Percentiles rank a stretch among this genome's conserved stretches.
Evolutionary conservation across 768 basidiomycete species (phyloP).

Genomic region (Gymnopilus junonius): DNA sequence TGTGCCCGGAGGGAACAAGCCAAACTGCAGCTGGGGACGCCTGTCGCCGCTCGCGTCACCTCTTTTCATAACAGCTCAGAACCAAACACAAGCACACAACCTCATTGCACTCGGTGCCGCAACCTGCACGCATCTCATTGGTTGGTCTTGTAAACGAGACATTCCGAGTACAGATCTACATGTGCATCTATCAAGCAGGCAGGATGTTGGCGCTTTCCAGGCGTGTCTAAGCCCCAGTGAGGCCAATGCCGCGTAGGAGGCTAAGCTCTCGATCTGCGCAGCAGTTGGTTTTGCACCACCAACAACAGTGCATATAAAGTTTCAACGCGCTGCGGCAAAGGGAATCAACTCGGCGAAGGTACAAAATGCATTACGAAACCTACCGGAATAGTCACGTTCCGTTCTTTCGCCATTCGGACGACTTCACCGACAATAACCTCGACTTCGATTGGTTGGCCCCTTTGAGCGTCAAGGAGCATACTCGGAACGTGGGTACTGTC

Average conservation of each 20-base stretch:
- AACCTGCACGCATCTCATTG: neutral
- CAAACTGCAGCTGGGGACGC: constrained; percentile 17
- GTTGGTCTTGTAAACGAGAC: neutral
- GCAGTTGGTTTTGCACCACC: constrained; percentile 65
- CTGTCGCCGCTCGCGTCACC: neutral
- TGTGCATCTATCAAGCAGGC: neutral
- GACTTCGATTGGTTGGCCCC: constrained; percentile 63
- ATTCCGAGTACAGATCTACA: neutral
- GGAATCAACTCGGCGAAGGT: neutral
- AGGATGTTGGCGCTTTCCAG: neutral
- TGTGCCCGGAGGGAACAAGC: constrained; percentile 30
- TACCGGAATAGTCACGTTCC: constrained; percentile 53
- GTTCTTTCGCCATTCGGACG: constrained; percentile 52
- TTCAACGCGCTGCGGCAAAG: constrained; percentile 53
- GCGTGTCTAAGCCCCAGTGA: neutral
- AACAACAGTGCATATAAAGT: constrained; percentile 61
- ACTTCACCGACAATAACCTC: constrained; percentile 70
- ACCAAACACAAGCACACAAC: constrained; percentile 14
- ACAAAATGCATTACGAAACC: constrained; percentile 25
- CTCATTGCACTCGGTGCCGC: neutral
- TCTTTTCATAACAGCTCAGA: constrained; percentile 1
- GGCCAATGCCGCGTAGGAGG: neutral
- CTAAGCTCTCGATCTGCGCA: constrained; percentile 37
- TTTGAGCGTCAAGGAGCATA: constrained; percentile 64
- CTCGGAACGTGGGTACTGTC: constrained; percentile 56